Evolutionary conservation across 768 basidiomycete genomes (phyloP), one percentile per base, ranked within the genome.

Genomic region (Plicaturopsis crispa): DNA sequence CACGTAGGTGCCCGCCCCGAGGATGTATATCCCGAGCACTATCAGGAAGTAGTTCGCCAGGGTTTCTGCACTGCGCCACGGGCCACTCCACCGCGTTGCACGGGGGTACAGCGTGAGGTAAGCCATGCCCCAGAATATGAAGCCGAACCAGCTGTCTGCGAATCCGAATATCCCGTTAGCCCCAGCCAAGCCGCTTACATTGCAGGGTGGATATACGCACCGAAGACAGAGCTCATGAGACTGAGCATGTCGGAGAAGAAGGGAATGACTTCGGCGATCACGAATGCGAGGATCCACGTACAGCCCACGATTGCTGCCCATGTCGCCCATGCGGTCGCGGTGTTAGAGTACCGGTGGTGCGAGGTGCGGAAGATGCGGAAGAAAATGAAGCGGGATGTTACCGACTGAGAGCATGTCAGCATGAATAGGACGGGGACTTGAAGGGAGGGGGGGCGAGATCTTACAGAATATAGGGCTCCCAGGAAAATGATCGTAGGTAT

Each of bases 91-190:
- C 40, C 52, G 59, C 39, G 40, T 36, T 22, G 48, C 45, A 3
- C 60, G 57, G 1, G 65, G 64, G 43, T 64, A 51, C n/a, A 68
- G 47, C 8, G 57, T 48, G 2, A 68, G 44, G 48, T 67, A 68
- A 10, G 64, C 63, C 61, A 67, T 63, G 6, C 59, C 65, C 65
- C 66, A 68, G 53, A 66, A 67, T 16, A 67, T 65, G 46, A 65
- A 68, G 2, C 66, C 61, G 41, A 60, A 64, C 58, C 57, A 62
- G 6, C 57, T 50, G 38, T 55, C 55, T 55, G 33, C 6, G 26
- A 26, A 17, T 20, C 31, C 16, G 18, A 12, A 36, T 11, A 20
- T 23, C 17, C 14, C 24, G 16, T 35, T n/a, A 24, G n/a, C n/a
- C n/a, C n/a, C n/a, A n/a, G n/a, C n/a, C n/a, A n/a, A n/a, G n/a